A percentile compares a stretch with the other conserved stretches of the same genome.
Evolutionary conservation across 202 grass and related monocot genomes (phyloP).

Genomic region (Cymbopogon flexuosus): DNA sequence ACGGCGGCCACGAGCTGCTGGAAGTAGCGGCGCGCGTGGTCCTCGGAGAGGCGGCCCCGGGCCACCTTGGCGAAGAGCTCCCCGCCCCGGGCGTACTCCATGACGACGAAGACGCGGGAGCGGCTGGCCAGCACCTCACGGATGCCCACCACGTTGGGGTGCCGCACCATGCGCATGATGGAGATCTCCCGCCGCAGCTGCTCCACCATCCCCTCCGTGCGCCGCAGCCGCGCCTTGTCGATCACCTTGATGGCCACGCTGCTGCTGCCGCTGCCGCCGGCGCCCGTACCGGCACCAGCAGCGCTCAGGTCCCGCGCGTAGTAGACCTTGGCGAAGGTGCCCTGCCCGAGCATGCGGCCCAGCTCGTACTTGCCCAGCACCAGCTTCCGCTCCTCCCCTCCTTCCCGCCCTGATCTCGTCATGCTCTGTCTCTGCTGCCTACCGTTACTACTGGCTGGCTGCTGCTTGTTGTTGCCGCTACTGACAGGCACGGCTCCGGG

Average conservation of each 20-base stretch:
- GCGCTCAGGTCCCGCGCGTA: conserved; percentile 57
- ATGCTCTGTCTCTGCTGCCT: not conserved
- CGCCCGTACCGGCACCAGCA: not conserved
- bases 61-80: conserved; percentile 68
- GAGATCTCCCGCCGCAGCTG: conserved; percentile 93
- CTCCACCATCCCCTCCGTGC: conserved; percentile 61
- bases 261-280: not conserved
- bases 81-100: conserved; percentile 86
- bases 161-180: conserved; percentile 80
- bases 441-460: not conserved
- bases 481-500: no score
- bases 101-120: conserved; percentile 81
- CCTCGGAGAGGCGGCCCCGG: conserved; percentile 54
- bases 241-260: conserved; percentile 96
- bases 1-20: conserved; percentile 81
- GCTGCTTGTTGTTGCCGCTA: no score
- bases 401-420: conserved; percentile 27
- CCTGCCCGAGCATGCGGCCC: conserved; percentile 67
- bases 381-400: conserved; percentile 11
- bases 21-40: conserved; percentile 71
- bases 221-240: conserved; percentile 68
- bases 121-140: conserved; percentile 88
- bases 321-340: conserved; percentile 92
- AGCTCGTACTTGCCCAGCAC: conserved; percentile 84
- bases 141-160: conserved; percentile 79